These are phyloP conservation scores for Styphnolobium japonicum DNA, from an alignment of 306 rosid species.

Conservation along the genomic window DNA sequence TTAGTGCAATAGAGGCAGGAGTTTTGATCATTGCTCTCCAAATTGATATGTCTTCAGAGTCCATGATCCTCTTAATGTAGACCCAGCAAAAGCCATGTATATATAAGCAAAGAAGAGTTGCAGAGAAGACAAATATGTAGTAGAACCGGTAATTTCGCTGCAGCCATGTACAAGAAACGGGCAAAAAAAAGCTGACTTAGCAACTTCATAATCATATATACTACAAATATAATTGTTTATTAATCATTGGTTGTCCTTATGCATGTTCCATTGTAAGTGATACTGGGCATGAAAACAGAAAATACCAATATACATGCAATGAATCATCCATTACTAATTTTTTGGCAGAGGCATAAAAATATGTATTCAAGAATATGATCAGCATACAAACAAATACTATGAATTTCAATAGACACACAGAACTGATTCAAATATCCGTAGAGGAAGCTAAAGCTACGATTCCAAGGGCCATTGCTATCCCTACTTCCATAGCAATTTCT, in stretches of 20 bases:
- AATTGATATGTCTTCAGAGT: conserved; percentile 45
- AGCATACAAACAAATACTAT: background rate
- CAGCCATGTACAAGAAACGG: conserved; percentile 27
- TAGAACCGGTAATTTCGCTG: conserved; percentile 81
- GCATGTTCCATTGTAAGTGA: background rate
- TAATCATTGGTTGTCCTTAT: background rate
- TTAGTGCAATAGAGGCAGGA: conserved; percentile 63
- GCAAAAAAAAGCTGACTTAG: background rate
- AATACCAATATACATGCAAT: background rate
- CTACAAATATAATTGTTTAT: background rate
- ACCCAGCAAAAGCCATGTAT: conserved; percentile 81
- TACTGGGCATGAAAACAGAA: background rate
- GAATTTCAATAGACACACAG: background rate
- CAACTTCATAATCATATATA: conserved; percentile 15
- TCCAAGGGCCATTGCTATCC: background rate
- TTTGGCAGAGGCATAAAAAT: background rate
- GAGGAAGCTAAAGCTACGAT: background rate
- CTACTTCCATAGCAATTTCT: background rate
- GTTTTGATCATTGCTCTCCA: conserved; percentile 73
- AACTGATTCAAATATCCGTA: background rate
- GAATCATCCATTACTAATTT: background rate
- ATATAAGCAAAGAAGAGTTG: conserved; percentile 63
- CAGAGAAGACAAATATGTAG: conserved; percentile 59
- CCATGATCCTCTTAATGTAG: conserved; percentile 55
- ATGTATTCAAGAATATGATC: background rate